Base-by-base conservation (phyloP, 257 asterid genomes). In the Hygrophila difformis region DNA sequence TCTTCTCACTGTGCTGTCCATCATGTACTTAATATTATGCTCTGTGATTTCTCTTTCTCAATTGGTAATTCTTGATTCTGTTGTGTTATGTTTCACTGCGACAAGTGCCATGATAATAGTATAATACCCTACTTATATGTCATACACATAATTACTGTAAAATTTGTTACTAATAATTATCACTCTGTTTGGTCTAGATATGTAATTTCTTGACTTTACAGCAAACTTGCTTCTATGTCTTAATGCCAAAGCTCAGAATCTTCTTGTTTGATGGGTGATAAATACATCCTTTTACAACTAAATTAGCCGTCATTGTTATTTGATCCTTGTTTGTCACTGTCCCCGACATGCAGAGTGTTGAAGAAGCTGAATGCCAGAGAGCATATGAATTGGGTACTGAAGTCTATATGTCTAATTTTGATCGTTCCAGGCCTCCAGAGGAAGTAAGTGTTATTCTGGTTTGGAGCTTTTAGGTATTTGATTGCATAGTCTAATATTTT, bases 301-400 rank as follows among this genome's bases (percentile, higher is more conserved):
- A n/a, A n/a, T n/a, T n/a, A n/a, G n/a, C n/a, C n/a, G 29, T 3
- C 29, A 2, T 24, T 24, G 29, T 7, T 7, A 7, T 24, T 5
- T 18, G 39, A 18, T 12, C 28, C n/a, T 37, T 21, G 13, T 18
- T 7, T 41, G 14, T 10, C 20, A 8, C n/a, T 0, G 4, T 24
- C 34, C 10, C 21, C 10, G 42, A 55, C 63, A 26, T 3, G 31
- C 1, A 89, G 99, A 83, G 93, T 57, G 97, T 91, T 55, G 97
- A 91, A 78, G 96, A 91, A 73, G 80, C 95, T 39, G 99, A 91
- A 65, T 87, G 99, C 53, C 97, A 78, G 62, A 82, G 95, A 69
- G 99, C 95, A 2, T 86, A 72, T 60, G 97, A 91, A 55, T 31
- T 67, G 60, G 93, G 79, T 54, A 68, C 84, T 57, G 97, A 91